Base-by-base conservation (phyloP, 78 protist species). In the Guillardia theta region DNA sequence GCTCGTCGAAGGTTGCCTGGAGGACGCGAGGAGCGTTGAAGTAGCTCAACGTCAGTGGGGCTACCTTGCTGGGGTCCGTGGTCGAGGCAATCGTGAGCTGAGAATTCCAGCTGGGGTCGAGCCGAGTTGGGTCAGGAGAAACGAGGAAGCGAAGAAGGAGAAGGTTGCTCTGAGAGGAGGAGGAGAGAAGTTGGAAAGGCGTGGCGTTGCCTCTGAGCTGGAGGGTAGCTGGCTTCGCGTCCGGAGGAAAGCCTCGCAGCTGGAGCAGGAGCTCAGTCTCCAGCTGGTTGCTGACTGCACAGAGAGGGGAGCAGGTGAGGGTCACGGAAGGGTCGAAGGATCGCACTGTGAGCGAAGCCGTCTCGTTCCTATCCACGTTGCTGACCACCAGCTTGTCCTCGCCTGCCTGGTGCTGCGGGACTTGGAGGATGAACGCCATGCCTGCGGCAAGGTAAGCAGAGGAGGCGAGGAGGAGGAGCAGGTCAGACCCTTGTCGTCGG, bases 401-500 rank as follows among this genome's bases (percentile, higher is more conserved):
- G 70, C 70, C 70, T 8, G 70, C 39, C 70, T 24, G 39, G 70
- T 30, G 70, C 70, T 24, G 39, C 39, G 70, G 70, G 39, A 58
- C 70, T 24, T 24, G 39, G 39, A 58, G 27, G 4, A 30, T 58
- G 39, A 58, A 30, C 39, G 39, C 70, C 2, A 30, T 58, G 70
- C 70, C 70, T 6, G n/a, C n/a, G n/a, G n/a, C n/a, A n/a, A n/a
- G n/a, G n/a, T n/a, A n/a, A n/a, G n/a, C n/a, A n/a, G n/a, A n/a
- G n/a, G n/a, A n/a, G n/a, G n/a, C n/a, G n/a, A n/a, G n/a, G n/a
- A n/a, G n/a, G n/a, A n/a, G n/a, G n/a, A n/a, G n/a, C n/a, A n/a
- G n/a, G n/a, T n/a, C n/a, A n/a, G n/a, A n/a, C n/a, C n/a, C n/a
- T 58, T 58, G 70, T 24, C 70, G 70, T 58, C 70, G 70, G 70